Evolutionary conservation across 1,284 basidiomycete genomes (phyloP).

Genomic region (Heliocybe sulcata): DNA sequence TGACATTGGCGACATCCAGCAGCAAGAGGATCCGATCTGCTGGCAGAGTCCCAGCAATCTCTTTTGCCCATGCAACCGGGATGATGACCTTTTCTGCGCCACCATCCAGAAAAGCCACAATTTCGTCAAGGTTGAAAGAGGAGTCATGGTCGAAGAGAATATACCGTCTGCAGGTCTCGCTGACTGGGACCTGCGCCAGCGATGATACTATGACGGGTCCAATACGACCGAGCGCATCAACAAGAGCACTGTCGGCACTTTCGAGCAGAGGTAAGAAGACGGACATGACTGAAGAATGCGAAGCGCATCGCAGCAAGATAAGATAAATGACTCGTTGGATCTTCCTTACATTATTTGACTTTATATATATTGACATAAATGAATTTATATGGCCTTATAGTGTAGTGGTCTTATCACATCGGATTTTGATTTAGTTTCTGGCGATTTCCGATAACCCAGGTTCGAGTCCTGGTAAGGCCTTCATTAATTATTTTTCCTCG

Average conservation of each 20-base stretch:
- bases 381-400: conserved; percentile 27
- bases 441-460: conserved; percentile 27
- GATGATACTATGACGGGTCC: conserved; percentile 65
- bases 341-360: neutral
- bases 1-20: conserved; percentile 65
- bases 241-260: conserved; percentile 35
- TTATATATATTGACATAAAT: neutral
- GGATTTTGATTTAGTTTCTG: conserved; percentile 36
- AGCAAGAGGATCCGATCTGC: conserved; percentile 67
- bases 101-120: conserved; percentile 64
- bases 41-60: conserved; percentile 64
- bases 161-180: conserved; percentile 28
- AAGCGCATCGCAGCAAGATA: conserved; percentile 4
- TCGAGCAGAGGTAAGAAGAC: conserved; percentile 60
- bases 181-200: conserved; percentile 20
- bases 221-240: conserved; percentile 61
- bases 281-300: conserved; percentile 31
- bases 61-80: conserved; percentile 56
- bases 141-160: conserved; percentile 52
- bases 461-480: conserved; percentile 28
- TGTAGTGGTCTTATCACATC: conserved; percentile 53
- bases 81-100: conserved; percentile 78
- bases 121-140: conserved; percentile 43
- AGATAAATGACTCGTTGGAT: conserved; percentile 6
- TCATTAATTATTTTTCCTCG: conserved; percentile 2